Evolutionary conservation across 805 yeast genomes (phyloP), one percentile per base, ranked within the genome.

Genomic region (Vanderwaltozyma verrucispora): DNA sequence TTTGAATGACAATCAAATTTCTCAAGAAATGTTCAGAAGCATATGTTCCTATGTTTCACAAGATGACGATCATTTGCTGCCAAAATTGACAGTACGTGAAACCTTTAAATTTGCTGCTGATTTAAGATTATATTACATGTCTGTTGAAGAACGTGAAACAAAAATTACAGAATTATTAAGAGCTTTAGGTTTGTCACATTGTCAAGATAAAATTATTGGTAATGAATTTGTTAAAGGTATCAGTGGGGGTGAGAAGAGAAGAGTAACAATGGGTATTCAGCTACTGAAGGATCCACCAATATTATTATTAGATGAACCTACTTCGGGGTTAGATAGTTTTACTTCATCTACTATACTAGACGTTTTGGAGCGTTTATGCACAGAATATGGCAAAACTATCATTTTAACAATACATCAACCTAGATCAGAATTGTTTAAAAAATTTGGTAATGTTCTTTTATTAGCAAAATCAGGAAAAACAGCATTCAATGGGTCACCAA

Each of bases 221-320:
- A 66, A 69, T 45, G 80, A 75, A 32, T 54, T 69, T 28, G 60
- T 64, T 1, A 78, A 77, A 50, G 86, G 86, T 25, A 72, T 89
- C 12, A 81, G 92, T 14, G 95, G 95, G 14, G 95, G 95, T 46
- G 96, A 87, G 51, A 85, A 86, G 56, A 67, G 95, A 49, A 67
- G 95, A 46, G 80, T 86, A 0, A 78, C 89, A 0, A 83, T 86
- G 56, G 89, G 88, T 2, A 71, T 83, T 31, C 94, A 85, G 53
- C 62, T 86, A 26, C 61, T 86, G 29, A 75, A 78, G 41, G 75
- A 75, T 39, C 89, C 94, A 0, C 75, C 76, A 39, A 67, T 86
- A 28, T 54, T 86, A 26, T 68, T 86, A 35, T 58, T 86, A 18
- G 95, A 86, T 58, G 95, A 86, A 51, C 95, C 95, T 2, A 86